phyloP scores from a whole-genome alignment of 768 basidiomycete genomes.

The Russula griseocarnosa region DNA sequence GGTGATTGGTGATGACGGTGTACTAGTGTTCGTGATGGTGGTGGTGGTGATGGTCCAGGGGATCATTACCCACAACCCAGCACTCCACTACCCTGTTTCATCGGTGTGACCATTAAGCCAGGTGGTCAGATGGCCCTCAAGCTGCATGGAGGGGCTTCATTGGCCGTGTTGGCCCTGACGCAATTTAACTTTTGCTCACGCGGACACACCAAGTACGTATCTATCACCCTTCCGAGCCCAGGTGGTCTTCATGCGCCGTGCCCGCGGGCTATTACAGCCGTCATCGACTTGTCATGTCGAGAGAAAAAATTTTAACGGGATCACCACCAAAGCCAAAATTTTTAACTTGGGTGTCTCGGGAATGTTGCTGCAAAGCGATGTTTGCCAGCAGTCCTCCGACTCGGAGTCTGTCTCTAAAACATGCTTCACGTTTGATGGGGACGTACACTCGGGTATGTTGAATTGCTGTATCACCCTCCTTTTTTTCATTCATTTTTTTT shows the following conservation, averaged over 20 bases:
- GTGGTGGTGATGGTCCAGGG: conserved; percentile 4
- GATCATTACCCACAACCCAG: neutral
- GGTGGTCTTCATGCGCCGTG: neutral
- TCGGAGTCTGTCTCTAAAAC: neutral
- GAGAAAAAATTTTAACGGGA: neutral
- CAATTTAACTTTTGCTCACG: neutral
- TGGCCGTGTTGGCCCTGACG: conserved; percentile 3
- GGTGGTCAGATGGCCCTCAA: neutral
- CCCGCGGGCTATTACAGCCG: conserved; percentile 1
- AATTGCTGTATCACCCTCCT: neutral
- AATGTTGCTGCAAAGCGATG: neutral
- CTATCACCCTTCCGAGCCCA: neutral
- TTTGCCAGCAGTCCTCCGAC: neutral
- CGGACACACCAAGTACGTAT: neutral
- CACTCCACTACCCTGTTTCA: conserved; percentile 14
- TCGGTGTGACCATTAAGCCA: neutral
- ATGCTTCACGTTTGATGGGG: neutral
- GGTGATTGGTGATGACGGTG: neutral
- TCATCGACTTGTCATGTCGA: neutral
- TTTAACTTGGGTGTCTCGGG: neutral
- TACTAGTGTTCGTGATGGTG: neutral
- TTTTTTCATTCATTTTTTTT: neutral
- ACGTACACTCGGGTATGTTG: neutral
- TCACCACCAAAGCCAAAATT: neutral
- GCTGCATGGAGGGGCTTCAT: neutral